Conservation (phyloP, 2,329 filamentous ascomycete species). For the Elsinoe batatas region DNA sequence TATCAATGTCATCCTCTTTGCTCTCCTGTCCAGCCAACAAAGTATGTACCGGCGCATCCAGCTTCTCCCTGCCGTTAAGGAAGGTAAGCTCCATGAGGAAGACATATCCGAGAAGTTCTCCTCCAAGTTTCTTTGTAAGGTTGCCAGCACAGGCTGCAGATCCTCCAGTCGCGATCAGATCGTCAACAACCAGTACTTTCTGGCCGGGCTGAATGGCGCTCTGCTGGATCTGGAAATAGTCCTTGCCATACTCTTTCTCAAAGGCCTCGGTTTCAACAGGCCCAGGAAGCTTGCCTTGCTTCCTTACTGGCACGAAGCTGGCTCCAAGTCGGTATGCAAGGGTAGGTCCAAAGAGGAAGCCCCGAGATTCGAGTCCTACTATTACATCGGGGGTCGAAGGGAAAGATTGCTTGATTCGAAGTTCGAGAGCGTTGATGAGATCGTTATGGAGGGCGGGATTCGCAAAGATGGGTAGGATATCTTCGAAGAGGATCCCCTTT, state of each 20-base stretch:
- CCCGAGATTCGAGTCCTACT: constrained; percentile 85
- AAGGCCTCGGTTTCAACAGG: constrained; percentile 71
- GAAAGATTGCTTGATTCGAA: constrained; percentile 62
- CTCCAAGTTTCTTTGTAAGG: constrained; percentile 77
- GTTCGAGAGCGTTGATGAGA: constrained; percentile 74
- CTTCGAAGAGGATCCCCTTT: constrained; percentile 89
- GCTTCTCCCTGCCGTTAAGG: constrained; percentile 83
- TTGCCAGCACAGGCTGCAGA: constrained; percentile 80
- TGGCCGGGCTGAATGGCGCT: constrained; percentile 77
- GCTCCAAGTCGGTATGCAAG: constrained; percentile 75
- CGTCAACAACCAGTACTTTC: constrained; percentile 87
- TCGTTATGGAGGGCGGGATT: constrained; percentile 27
- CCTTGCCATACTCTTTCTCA: constrained; percentile 91
- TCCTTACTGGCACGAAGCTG: constrained; percentile 85
- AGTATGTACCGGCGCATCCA: constrained; percentile 73
- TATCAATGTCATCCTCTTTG: constrained; percentile 13
- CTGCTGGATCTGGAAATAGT: constrained; percentile 92
- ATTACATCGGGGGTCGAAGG: constrained; percentile 58
- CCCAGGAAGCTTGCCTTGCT: constrained; percentile 91
- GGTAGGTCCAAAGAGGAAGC: constrained; percentile 88
- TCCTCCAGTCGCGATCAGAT: constrained; percentile 96
- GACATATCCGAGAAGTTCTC: constrained; percentile 75
- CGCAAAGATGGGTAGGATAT: constrained; percentile 60
- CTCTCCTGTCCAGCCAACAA: constrained; percentile 58
- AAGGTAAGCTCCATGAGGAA: constrained; percentile 95